These are phyloP conservation scores for Rhodotorula kratochvilovae DNA, from an alignment of 768 basidiomycete species.

Conservation along the genomic window DNA sequence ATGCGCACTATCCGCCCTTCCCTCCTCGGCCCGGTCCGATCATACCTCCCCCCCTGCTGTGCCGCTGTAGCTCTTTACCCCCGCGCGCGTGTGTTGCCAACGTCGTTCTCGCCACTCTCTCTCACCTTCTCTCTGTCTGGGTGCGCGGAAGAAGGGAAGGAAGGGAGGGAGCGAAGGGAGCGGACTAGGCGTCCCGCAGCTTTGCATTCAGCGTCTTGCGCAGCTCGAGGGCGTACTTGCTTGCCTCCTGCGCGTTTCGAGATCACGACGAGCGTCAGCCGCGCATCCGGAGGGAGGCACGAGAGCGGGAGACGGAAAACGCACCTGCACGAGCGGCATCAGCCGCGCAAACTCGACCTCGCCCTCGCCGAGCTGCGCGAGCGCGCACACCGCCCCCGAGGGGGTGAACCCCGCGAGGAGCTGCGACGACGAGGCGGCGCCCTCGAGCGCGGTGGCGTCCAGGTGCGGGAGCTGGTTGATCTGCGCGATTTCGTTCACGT, in stretches of 20 bases:
- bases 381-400: constrained; percentile 55
- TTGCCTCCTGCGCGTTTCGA: constrained; percentile 56
- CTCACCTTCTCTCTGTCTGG: no score
- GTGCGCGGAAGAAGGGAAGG: no score
- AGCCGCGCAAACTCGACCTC: constrained; percentile 57
- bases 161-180: no score
- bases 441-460: constrained; percentile 69
- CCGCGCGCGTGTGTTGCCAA: no score
- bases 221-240: constrained; percentile 61
- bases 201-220: constrained; percentile 56
- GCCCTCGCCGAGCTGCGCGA: constrained; percentile 62
- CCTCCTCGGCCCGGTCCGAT: no score
- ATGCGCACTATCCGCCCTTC: no score
- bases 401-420: constrained; percentile 54
- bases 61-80: no score
- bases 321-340: constrained; percentile 58
- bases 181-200: constrained; percentile 27
- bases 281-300: neutral
- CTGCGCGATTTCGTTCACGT: constrained; percentile 49
- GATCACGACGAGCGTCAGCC: neutral
- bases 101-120: no score
- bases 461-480: constrained; percentile 62
- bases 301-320: constrained; percentile 13
- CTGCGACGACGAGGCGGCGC: constrained; percentile 61
- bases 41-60: no score